phyloP scores from a whole-genome alignment of 768 basidiomycete species.

The Pulveroboletus sp. region DNA sequence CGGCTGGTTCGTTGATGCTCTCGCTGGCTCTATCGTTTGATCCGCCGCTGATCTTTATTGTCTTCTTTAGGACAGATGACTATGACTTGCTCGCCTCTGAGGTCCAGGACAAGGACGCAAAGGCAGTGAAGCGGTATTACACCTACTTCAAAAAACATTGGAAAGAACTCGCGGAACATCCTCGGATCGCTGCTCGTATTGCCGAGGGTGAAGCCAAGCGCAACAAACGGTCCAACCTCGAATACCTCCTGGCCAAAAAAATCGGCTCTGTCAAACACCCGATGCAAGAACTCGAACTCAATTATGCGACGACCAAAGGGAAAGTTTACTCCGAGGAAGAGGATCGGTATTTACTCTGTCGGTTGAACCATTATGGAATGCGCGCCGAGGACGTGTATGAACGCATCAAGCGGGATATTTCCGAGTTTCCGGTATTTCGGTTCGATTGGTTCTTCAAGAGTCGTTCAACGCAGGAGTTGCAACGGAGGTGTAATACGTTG shows the following conservation, averaged over 20 bases:
- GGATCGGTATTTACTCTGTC: constrained; percentile 89
- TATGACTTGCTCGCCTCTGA: constrained; percentile 71
- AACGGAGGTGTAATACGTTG: constrained; percentile 82
- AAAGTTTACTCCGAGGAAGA: constrained; percentile 97
- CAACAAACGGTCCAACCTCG: constrained; percentile 76
- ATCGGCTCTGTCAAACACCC: constrained; percentile 81
- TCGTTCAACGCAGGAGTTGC: constrained; percentile 82
- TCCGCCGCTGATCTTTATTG: background rate
- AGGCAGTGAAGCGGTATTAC: constrained; percentile 76
- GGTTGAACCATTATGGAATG: constrained; percentile 87
- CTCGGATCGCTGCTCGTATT: constrained; percentile 79
- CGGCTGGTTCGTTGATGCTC: constrained; percentile 58
- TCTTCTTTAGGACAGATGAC: constrained; percentile 49
- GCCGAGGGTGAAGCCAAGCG: constrained; percentile 87
- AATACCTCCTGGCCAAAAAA: constrained; percentile 74
- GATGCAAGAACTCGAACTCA: constrained; percentile 95
- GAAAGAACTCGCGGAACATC: constrained; percentile 68
- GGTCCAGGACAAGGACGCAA: constrained; percentile 77
- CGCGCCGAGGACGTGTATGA: constrained; percentile 88
- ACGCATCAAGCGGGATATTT: constrained; percentile 92
- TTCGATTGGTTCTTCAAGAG: constrained; percentile 99
- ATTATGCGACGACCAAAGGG: constrained; percentile 93
- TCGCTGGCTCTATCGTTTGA: background rate
- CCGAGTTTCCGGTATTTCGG: constrained; percentile 93
- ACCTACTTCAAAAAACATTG: constrained; percentile 85